Conservation (phyloP, 768 basidiomycete species). For the Tylopilus balloui region DNA sequence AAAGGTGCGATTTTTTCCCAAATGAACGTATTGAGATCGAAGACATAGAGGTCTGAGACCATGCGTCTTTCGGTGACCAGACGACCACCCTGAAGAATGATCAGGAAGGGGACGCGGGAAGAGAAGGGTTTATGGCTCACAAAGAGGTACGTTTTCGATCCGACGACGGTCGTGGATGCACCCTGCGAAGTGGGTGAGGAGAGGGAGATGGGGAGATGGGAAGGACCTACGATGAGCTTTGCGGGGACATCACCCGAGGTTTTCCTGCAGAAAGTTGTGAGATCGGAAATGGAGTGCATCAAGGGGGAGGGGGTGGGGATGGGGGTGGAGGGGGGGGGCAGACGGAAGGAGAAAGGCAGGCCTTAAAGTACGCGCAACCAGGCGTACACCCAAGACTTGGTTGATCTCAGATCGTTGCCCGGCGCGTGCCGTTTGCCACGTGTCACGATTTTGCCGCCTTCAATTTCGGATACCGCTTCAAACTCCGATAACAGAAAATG, state of each 20-base stretch:
- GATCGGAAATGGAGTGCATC: slow-evolving; percentile 84
- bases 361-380: slow-evolving; percentile 21
- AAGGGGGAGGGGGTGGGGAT: neutral
- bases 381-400: slow-evolving; percentile 6
- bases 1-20: slow-evolving; percentile 70
- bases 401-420: slow-evolving; percentile 29
- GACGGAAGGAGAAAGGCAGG: slow-evolving; percentile 9
- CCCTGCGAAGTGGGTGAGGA: slow-evolving; percentile 48
- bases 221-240: slow-evolving; percentile 73
- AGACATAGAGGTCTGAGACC: slow-evolving; percentile 86
- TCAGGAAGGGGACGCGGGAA: neutral
- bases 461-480: slow-evolving; percentile 11
- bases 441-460: slow-evolving; percentile 8
- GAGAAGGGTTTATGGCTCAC: slow-evolving; percentile 39
- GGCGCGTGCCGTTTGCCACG: slow-evolving; percentile 25
- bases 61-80: slow-evolving; percentile 82
- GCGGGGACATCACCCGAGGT: slow-evolving; percentile 85
- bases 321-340: slow-evolving; percentile 5
- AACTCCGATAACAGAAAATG: slow-evolving; percentile 11
- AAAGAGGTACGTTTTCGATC: slow-evolving; percentile 86
- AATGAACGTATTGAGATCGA: slow-evolving; percentile 74
- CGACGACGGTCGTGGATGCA: slow-evolving; percentile 86
- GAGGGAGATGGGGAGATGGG: neutral
- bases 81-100: slow-evolving; percentile 67
- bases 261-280: slow-evolving; percentile 81